phyloP scores from a whole-genome alignment of 73 alveolate species.

The Paraurostyla sp. region DNA sequence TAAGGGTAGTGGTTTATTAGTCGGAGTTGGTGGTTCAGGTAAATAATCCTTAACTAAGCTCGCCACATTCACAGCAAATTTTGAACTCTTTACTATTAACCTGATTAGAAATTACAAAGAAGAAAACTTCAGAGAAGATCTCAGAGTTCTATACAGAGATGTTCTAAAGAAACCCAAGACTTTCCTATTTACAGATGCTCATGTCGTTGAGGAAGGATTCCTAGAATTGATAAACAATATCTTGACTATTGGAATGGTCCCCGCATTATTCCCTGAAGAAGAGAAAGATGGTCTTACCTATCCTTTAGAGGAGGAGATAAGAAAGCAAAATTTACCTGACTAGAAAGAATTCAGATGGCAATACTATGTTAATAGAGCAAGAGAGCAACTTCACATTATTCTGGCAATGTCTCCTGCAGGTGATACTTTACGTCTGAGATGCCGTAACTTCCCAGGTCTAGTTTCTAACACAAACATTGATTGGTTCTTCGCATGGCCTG shows the following conservation, averaged over 20 bases:
- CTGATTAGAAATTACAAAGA: slow-evolving; percentile 98
- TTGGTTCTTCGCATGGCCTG: slow-evolving; percentile 99
- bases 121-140: slow-evolving; percentile 98
- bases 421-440: slow-evolving; percentile 93
- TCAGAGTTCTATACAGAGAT: slow-evolving; percentile 93
- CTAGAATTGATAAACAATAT: slow-evolving; percentile 98
- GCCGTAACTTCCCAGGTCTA: slow-evolving; percentile 99
- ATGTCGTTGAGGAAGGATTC: slow-evolving; percentile 99
- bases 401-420: slow-evolving; percentile 99
- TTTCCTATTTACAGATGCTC: slow-evolving; percentile 99
- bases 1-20: slow-evolving; percentile 97
- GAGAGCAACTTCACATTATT: slow-evolving; percentile 98
- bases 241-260: slow-evolving; percentile 99
- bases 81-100: slow-evolving; percentile 94
- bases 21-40: slow-evolving; percentile 99
- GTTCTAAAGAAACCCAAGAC: slow-evolving; percentile 94
- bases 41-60: slow-evolving; percentile 93
- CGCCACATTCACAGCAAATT: slow-evolving; percentile 97
- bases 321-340: slow-evolving; percentile 93
- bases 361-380: slow-evolving; percentile 87
- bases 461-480: slow-evolving; percentile 91
- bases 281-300: slow-evolving; percentile 95
- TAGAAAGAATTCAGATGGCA: slow-evolving; percentile 96
- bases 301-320: slow-evolving; percentile 92
- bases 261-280: slow-evolving; percentile 98